Percentiles rank a stretch among this genome's conserved stretches.
These are phyloP conservation scores for Pluteus cervinus DNA, from an alignment of 768 basidiomycete genomes.

Conservation along the genomic window DNA sequence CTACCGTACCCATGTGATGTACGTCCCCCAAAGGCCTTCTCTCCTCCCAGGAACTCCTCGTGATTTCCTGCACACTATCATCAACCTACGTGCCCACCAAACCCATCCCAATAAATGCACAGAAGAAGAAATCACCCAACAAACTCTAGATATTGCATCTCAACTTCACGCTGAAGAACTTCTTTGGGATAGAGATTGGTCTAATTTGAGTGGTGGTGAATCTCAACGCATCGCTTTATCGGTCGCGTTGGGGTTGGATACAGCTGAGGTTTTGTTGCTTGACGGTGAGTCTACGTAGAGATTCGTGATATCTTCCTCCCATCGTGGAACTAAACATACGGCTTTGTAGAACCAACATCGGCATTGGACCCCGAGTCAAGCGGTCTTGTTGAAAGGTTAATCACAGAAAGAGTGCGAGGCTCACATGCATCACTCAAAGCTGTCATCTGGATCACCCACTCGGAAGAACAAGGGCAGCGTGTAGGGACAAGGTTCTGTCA, in stretches of 20 bases:
- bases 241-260: slow-evolving; percentile 62
- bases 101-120: slow-evolving; percentile 15
- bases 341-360: slow-evolving; percentile 73
- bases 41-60: slow-evolving; percentile 78
- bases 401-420: slow-evolving; percentile 46
- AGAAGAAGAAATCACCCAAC: slow-evolving; percentile 18
- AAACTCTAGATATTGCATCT: slow-evolving; percentile 48
- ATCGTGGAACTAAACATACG: not conserved
- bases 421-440: slow-evolving; percentile 54
- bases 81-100: slow-evolving; percentile 44
- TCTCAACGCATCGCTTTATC: slow-evolving; percentile 79
- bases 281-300: slow-evolving; percentile 51
- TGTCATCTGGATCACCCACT: slow-evolving; percentile 86
- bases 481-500: slow-evolving; percentile 67
- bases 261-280: slow-evolving; percentile 72
- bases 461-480: slow-evolving; percentile 69
- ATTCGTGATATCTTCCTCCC: not conserved
- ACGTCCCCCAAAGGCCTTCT: slow-evolving; percentile 85
- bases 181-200: slow-evolving; percentile 80
- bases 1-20: slow-evolving; percentile 75
- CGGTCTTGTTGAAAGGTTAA: slow-evolving; percentile 55
- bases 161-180: slow-evolving; percentile 62
- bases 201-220: slow-evolving; percentile 80
- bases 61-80: slow-evolving; percentile 59
- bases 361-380: slow-evolving; percentile 74